Evolutionary conservation across 2,329 filamentous ascomycete genomes (phyloP).

Genomic region (Nectriaceae sp.): DNA sequence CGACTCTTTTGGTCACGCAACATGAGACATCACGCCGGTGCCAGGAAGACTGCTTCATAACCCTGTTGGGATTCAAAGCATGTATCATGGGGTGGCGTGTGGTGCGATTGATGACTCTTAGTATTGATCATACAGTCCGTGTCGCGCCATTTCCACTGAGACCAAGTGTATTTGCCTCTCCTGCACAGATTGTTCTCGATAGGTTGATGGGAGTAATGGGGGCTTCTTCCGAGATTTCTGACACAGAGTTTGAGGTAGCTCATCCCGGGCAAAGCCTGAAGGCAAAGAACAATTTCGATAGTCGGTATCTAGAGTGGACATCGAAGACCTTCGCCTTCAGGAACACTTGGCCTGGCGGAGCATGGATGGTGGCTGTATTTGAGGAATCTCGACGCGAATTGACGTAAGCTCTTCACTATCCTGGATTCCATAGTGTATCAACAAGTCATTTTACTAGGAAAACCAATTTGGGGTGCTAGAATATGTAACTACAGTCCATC

Average conservation of each 20-base stretch:
- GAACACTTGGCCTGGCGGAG: slow-evolving; percentile 9
- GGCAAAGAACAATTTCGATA: too few species aligned
- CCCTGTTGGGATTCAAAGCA: slow-evolving; percentile 9
- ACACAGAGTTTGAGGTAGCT: too few species aligned
- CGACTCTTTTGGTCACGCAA: not conserved
- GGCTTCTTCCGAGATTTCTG: too few species aligned
- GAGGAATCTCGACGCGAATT: slow-evolving; percentile 9
- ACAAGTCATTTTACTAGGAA: too few species aligned
- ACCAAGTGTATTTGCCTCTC: slow-evolving; percentile 2
- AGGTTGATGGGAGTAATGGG: slow-evolving; percentile 10
- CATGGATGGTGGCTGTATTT: slow-evolving; percentile 14
- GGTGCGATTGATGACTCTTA: slow-evolving; percentile 9
- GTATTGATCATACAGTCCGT: slow-evolving; percentile 6
- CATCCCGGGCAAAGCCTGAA: too few species aligned
- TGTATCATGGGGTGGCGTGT: slow-evolving; percentile 15
- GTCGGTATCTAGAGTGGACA: slow-evolving; percentile 9
- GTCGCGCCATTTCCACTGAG: slow-evolving; percentile 2
- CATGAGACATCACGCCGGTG: not conserved
- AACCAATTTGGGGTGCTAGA: too few species aligned
- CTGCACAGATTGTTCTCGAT: slow-evolving; percentile 5
- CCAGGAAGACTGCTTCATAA: slow-evolving; percentile 12
- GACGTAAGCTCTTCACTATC: not conserved
- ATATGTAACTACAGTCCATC: slow-evolving; percentile 4
- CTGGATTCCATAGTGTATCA: too few species aligned
- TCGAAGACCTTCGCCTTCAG: slow-evolving; percentile 7